Base-by-base conservation (phyloP, 2,329 filamentous ascomycete species). In the Sporothrix brunneoviolacea region DNA sequence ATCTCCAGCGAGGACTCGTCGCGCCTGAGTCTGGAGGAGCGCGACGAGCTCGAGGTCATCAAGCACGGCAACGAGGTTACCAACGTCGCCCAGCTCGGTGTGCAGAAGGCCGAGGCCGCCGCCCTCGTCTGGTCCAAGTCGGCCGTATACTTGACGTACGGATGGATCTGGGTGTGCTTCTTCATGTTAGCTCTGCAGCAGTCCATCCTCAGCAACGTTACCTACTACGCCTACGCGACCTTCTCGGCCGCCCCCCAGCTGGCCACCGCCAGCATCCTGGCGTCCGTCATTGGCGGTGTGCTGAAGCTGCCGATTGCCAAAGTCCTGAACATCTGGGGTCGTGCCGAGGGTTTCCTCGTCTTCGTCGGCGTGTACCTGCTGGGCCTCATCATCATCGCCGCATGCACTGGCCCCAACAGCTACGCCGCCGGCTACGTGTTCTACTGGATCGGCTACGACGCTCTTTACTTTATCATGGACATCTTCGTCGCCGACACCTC, bases 401-500 rank as follows among this genome's bases (percentile, higher is more conserved):
- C 71, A 1, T 85, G 77, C 62, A 70, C 72, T 2, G 77, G 77
- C 51, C 73, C 85, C 10, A 65, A 76, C 54, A 79, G 75, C 0
- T 86, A 82, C 61, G 77, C 78, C 39, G 82, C 82, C 2, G 81
- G 78, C 2, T 74, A 81, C 57, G 81, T 86, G 2, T 82, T 88
- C 55, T 86, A 84, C 60, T 75, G 74, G 50, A 75, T 84, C 39
- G 84, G 84, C 16, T 62, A 65, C 54, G 66, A 66, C 54, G 70
- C 66, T 40, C 61, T 70, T 39, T 65, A 62, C 56, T 74, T 70
- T 61, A 68, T 64, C 56, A 61, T 71, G 28, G 70, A 67, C 36
- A 74, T 88, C 48, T 82, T 88, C 61, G 78, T 84, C 50, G 79
- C 83, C 52, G 84, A 88, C 58, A 84, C 82, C 1, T 83, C 83